These are phyloP conservation scores for Pythium rhizo-oryzae DNA, from an alignment of 352 stramenopile species.

Conservation along the genomic window DNA sequence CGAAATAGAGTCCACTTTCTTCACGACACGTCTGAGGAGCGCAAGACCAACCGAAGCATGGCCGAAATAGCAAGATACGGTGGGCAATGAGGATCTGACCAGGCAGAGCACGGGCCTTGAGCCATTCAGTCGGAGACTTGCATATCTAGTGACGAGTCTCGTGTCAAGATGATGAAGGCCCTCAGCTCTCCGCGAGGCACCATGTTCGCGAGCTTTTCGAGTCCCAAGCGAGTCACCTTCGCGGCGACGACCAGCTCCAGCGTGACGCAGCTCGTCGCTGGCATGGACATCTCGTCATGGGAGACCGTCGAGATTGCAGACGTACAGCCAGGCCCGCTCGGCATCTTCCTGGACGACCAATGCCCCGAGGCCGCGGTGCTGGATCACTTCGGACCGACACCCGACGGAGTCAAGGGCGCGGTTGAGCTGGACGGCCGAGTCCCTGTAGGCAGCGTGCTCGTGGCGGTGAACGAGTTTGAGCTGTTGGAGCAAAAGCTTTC, in stretches of 20 bases:
- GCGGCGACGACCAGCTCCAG: not conserved
- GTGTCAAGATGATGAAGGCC: conserved; percentile 27
- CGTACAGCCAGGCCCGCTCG: conserved; percentile 53
- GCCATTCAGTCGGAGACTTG: conserved; percentile 6
- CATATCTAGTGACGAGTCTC: not conserved
- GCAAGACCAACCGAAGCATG: not conserved
- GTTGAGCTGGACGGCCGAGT: conserved; percentile 56
- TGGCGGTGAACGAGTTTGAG: conserved; percentile 65
- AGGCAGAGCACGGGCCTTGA: not conserved
- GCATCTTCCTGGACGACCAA: conserved; percentile 61
- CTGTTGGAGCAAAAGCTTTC: conserved; percentile 40
- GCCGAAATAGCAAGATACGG: not conserved
- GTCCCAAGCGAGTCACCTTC: conserved; percentile 15
- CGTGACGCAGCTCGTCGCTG: conserved; percentile 16
- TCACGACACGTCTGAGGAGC: not conserved
- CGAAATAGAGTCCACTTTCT: not conserved
- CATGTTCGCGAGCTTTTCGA: conserved; percentile 29
- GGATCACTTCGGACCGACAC: conserved; percentile 51
- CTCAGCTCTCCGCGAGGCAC: conserved; percentile 4
- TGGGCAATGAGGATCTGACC: not conserved
- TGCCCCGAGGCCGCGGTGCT: conserved; percentile 45
- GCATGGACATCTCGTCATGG: conserved; percentile 37
- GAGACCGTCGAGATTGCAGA: conserved; percentile 41
- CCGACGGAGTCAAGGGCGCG: conserved; percentile 36
- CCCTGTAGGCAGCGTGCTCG: conserved; percentile 45